These are phyloP conservation scores for Colletotrichum sp. DNA, from an alignment of 2,329 filamentous ascomycete species.

Conservation along the genomic window DNA sequence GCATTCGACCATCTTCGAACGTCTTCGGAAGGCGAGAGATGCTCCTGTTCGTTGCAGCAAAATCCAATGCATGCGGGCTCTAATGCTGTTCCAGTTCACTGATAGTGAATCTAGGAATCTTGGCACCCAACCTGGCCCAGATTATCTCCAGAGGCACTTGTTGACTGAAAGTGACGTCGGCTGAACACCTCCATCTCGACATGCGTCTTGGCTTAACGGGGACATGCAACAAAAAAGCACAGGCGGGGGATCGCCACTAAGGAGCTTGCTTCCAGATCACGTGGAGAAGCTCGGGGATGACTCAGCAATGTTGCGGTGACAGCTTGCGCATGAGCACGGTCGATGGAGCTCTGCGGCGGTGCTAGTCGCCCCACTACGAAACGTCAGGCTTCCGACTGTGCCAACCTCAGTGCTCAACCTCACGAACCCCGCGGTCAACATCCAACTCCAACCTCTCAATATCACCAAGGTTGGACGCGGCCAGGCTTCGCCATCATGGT, in stretches of 20 bases:
- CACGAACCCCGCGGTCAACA: conserved; percentile 21
- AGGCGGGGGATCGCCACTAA: conserved; percentile 12
- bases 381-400: conserved; percentile 37
- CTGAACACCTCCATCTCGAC: neutral
- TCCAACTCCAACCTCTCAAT: conserved; percentile 10
- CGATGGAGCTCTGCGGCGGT: conserved; percentile 16
- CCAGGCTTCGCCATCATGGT: conserved; percentile 19
- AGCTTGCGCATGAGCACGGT: neutral
- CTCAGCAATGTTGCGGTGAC: conserved; percentile 4
- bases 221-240: neutral
- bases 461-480: conserved; percentile 18
- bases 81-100: neutral
- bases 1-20: conserved; percentile 5
- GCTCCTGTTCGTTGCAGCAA: neutral
- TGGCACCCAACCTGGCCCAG: neutral
- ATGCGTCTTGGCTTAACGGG: neutral
- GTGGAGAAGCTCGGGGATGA: neutral
- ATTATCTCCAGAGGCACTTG: neutral
- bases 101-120: neutral
- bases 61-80: neutral
- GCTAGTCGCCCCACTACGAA: conserved; percentile 31
- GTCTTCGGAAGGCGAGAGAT: neutral
- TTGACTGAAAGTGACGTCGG: neutral
- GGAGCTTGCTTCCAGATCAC: neutral
- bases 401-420: conserved; percentile 10